phyloP scores from a whole-genome alignment of 2,329 filamentous ascomycete species.

The Hypoxylon sp. region DNA sequence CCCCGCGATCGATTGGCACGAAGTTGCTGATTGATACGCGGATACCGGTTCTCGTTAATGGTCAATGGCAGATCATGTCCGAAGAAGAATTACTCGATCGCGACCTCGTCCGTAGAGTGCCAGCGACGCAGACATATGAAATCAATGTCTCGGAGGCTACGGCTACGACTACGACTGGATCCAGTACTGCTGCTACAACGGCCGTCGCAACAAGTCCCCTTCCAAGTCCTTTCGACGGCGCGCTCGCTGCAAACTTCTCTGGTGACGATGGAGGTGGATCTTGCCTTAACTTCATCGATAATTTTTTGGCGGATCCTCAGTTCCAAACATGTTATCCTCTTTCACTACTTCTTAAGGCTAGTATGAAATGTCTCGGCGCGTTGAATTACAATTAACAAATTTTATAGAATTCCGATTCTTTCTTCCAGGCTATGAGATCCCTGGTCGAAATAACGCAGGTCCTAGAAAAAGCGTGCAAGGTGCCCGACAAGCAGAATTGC shows the following conservation, averaged over 20 bases:
- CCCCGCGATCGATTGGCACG: constrained; percentile 52
- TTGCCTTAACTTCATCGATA: constrained; percentile 78
- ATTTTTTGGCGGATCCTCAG: constrained; percentile 74
- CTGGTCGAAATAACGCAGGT: constrained; percentile 80
- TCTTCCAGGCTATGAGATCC: constrained; percentile 84
- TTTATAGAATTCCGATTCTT: constrained; percentile 80
- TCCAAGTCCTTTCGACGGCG: constrained; percentile 78
- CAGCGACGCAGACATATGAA: constrained; percentile 51
- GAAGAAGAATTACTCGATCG: constrained; percentile 53
- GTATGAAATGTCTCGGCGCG: constrained; percentile 46
- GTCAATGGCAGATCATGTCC: constrained; percentile 58
- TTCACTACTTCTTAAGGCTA: constrained; percentile 84
- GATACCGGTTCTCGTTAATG: constrained; percentile 54
- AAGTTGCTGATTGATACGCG: constrained; percentile 57
- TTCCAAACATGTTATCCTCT: constrained; percentile 85
- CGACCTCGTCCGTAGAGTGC: constrained; percentile 47
- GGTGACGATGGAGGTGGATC: constrained; percentile 60
- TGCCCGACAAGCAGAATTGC: constrained; percentile 77
- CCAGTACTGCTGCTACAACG: constrained; percentile 47
- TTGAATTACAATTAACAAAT: constrained; percentile 42
- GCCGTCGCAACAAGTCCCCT: constrained; percentile 60
- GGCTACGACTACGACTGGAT: constrained; percentile 49
- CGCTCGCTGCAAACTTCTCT: constrained; percentile 74
- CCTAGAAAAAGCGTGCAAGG: constrained; percentile 81
- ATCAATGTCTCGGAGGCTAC: constrained; percentile 54